Base-by-base conservation (phyloP, 805 yeast genomes). In the Ogataea angusta region DNA sequence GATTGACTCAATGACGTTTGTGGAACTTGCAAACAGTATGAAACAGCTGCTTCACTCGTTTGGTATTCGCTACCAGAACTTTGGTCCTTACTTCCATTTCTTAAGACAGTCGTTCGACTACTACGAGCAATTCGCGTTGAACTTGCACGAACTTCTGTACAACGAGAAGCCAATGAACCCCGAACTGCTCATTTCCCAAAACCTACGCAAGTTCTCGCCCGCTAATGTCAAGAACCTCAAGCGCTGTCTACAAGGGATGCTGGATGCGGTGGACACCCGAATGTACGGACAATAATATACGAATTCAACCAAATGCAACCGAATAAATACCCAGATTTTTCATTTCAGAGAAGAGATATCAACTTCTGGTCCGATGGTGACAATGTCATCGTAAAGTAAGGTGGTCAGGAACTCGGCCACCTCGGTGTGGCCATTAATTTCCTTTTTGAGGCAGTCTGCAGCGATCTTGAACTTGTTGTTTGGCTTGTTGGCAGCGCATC, bases 361-460 rank as follows among this genome's bases (percentile, higher is more conserved):
- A 39, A 63, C 48, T 42, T 61, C 62, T 16, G 48, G 36, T 16
- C 60, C 67, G 32, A 66, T 43, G 2, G 85, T 78, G 34, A 81
- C 75, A 43, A 81, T 74, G 42, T 85, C 85, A 52, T 84, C 89
- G 61, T 85, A 85, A 57, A 85, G 71, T 63, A 84, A 70, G 25
- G 82, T 80, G 34, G 95, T 85, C 55, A 85, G 75, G 64, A 85
- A 85, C 57, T 85, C 90, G 44, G 84, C 80, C 63, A 82, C 80
- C 56, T 78, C 78, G 38, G 53, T 56, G 55, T 76, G 78, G 48
- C 83, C 90, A 46, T 77, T 72, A 42, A 84, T 79, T 62, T 85
- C 91, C 28, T 83, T 85, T 60, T 74, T 75, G 59, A 85, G 78
- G 59, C 81, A 80, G 30, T 74, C 77, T 40, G 82, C 86, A 27